Percentiles rank a stretch among this genome's conserved stretches.
Conservation (phyloP, 2,329 filamentous ascomycete genomes). For the Botryotinia convoluta region DNA sequence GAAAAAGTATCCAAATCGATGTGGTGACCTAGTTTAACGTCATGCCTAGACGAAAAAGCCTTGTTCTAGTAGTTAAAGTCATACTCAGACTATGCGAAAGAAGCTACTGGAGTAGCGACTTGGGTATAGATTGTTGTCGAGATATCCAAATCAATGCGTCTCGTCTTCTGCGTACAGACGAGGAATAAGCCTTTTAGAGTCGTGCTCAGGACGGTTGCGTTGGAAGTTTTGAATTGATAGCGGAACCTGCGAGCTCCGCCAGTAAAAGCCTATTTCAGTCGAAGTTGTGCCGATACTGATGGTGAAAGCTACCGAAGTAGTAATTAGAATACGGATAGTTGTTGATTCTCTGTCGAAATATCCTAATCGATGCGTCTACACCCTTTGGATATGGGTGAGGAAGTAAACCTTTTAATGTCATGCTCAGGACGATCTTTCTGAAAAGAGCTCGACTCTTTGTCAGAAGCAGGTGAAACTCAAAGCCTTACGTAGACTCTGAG, state of each 20-base stretch:
- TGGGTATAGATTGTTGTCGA: background rate
- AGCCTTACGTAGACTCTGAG: background rate
- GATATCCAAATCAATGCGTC: background rate
- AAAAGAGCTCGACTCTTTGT: too few species aligned
- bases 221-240: background rate
- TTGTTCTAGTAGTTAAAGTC: background rate
- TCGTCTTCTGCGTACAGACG: background rate
- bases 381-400: background rate
- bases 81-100: background rate
- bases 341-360: background rate
- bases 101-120: background rate
- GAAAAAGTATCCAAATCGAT: background rate
- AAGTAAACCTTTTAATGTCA: background rate
- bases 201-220: background rate
- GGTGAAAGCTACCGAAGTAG: background rate
- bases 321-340: background rate
- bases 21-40: background rate
- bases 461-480: too few species aligned
- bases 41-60: background rate
- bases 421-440: background rate
- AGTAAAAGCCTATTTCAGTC: background rate
- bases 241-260: background rate
- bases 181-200: background rate
- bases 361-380: background rate
- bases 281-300: background rate